Percentiles rank a stretch among this genome's conserved stretches.
Evolutionary conservation across 495 filamentous ascomycete genomes (phyloP).

Genomic region (Glarea lozoyensis): DNA sequence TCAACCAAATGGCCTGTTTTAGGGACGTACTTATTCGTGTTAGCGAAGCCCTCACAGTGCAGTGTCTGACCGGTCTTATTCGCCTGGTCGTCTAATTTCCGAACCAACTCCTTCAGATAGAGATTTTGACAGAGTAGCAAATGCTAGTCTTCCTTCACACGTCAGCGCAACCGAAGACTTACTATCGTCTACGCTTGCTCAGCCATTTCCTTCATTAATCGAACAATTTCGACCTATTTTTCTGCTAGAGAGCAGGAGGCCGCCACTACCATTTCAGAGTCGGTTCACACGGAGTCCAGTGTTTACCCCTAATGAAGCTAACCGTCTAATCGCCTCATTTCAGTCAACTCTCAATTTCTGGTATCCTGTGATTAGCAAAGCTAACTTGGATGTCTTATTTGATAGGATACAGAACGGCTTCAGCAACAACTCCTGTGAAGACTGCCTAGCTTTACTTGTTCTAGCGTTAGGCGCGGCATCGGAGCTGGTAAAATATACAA

Average conservation of each 20-base stretch:
- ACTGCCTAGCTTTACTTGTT: slow-evolving; percentile 23
- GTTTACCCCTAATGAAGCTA: slow-evolving; percentile 27
- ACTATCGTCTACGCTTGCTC: slow-evolving; percentile 23
- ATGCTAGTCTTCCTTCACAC: slow-evolving; percentile 26
- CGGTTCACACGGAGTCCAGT: slow-evolving; percentile 22
- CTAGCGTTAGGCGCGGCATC: slow-evolving; percentile 27
- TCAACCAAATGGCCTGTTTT: background rate
- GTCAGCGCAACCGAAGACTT: slow-evolving; percentile 26
- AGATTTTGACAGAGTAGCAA: slow-evolving; percentile 19
- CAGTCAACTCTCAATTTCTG: slow-evolving; percentile 27
- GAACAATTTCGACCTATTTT: slow-evolving; percentile 25
- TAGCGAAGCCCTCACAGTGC: slow-evolving; percentile 10
- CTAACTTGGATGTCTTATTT: slow-evolving; percentile 16
- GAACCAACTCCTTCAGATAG: slow-evolving; percentile 9
- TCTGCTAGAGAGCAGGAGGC: slow-evolving; percentile 23
- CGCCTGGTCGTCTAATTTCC: too few relatives aligned
- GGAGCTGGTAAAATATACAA: slow-evolving; percentile 16
- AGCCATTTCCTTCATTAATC: slow-evolving; percentile 24
- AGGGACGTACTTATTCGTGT: background rate
- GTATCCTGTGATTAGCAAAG: slow-evolving; percentile 25
- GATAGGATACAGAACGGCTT: slow-evolving; percentile 12
- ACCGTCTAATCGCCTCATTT: slow-evolving; percentile 28
- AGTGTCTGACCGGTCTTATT: slow-evolving; percentile 4
- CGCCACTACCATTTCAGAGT: slow-evolving; percentile 11
- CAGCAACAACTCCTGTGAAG: slow-evolving; percentile 15